Base-by-base conservation (phyloP, 129 eudicot genomes). In the Centaurea solstitialis region DNA sequence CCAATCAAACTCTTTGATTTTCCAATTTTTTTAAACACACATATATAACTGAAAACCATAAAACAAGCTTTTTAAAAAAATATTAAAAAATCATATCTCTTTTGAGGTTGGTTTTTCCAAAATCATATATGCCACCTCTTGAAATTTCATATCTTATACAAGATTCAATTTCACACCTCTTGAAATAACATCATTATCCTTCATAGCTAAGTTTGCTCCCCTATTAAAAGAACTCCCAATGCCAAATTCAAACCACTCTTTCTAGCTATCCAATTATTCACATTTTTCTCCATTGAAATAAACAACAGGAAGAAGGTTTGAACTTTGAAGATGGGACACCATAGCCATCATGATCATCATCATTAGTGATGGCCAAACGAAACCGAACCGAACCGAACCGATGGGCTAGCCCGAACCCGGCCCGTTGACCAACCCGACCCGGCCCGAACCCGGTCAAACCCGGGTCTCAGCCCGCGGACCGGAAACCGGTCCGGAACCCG, bases 301-400 rank as follows among this genome's bases (percentile, higher is more conserved):
- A 11, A 37, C 62, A 65, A 11, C 35, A 61, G 9, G 26, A 76
- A 77, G 45, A 37, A 78, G 11, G 57, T 71, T 57, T 57, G 66
- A 71, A 57, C 38, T 71, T 57, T 57, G 66, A 71, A 57, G 26
- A 79, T 79, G 83, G 79, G 80, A 81, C 90, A 80, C 53, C 74
- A 73, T 82, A 82, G 74, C 57, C 77, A 74, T 39, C 64, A 43
- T 22, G 85, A 84, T 24, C 85, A 79, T 28, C 83, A 79, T 43
- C 86, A n/a, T n/a, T n/a, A n/a, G n/a, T n/a, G n/a, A n/a, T n/a
- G n/a, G n/a, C n/a, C n/a, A n/a, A n/a, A n/a, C n/a, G n/a, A n/a
- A n/a, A n/a, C n/a, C n/a, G n/a, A n/a, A n/a, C n/a, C n/a, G n/a
- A n/a, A n/a, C n/a, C n/a, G n/a, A n/a, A n/a, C n/a, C n/a, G n/a